These are phyloP conservation scores for Rhodotorula toruloides DNA, from an alignment of 768 basidiomycete genomes.

Conservation along the genomic window DNA sequence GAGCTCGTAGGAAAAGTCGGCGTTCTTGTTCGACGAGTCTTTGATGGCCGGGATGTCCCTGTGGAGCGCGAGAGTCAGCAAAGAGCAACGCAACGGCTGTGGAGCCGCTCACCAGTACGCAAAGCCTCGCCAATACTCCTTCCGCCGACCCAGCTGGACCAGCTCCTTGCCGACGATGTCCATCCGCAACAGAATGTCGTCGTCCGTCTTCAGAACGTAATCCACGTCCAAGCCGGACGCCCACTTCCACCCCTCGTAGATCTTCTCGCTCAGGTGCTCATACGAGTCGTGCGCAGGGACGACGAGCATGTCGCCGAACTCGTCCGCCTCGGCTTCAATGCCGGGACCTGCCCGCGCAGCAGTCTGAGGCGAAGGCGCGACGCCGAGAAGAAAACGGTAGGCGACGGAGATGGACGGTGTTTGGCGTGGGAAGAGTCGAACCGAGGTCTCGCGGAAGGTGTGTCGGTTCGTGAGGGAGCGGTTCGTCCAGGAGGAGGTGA, in stretches of 20 bases:
- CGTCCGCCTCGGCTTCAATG: slow-evolving; percentile 34
- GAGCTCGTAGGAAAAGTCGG: slow-evolving; percentile 31
- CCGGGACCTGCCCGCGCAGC: slow-evolving; percentile 8
- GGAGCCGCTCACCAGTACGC: slow-evolving; percentile 24
- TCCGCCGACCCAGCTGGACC: slow-evolving; percentile 13
- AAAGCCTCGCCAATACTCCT: slow-evolving; percentile 35
- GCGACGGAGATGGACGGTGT: slow-evolving; percentile 18
- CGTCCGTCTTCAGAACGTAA: slow-evolving; percentile 38
- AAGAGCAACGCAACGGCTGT: neutral
- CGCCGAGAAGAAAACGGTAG: slow-evolving; percentile 36
- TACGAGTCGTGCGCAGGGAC: slow-evolving; percentile 20
- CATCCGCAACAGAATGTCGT: slow-evolving; percentile 29
- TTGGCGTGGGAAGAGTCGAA: slow-evolving; percentile 18
- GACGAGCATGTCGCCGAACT: slow-evolving; percentile 28
- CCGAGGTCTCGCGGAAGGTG: slow-evolving; percentile 29
- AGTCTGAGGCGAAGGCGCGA: slow-evolving; percentile 29
- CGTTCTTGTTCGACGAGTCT: slow-evolving; percentile 35
- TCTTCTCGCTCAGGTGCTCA: slow-evolving; percentile 25
- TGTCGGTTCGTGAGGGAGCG: slow-evolving; percentile 24
- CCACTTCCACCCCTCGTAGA: slow-evolving; percentile 30
- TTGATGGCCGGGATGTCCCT: slow-evolving; percentile 31
- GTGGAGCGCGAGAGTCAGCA: neutral
- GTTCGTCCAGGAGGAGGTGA: slow-evolving; percentile 32
- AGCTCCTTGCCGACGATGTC: slow-evolving; percentile 35
- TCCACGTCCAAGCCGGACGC: slow-evolving; percentile 24